phyloP scores from a whole-genome alignment of 345 rosid genomes.

The Passiflora organensis region DNA sequence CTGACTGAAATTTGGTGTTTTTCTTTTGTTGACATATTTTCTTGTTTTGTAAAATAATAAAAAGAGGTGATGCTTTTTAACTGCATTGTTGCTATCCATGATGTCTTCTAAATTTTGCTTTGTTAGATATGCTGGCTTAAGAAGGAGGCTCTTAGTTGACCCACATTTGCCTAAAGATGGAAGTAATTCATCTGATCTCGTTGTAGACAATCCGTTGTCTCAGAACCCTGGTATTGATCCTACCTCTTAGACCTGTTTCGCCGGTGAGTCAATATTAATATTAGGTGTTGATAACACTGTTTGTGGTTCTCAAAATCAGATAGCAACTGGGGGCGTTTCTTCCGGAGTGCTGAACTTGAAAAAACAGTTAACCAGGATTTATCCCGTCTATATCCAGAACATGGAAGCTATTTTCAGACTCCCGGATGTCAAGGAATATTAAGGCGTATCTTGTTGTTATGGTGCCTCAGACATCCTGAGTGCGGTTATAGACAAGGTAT shows the following conservation, averaged over 20 bases:
- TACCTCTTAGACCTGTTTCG: background rate
- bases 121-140: constrained; percentile 73
- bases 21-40: no score
- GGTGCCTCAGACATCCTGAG: constrained; percentile 95
- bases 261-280: background rate
- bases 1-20: no score
- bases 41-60: no score
- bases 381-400: constrained; percentile 89
- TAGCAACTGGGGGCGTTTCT: constrained; percentile 94
- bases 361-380: constrained; percentile 92
- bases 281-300: background rate
- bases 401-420: constrained; percentile 89
- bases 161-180: constrained; percentile 52
- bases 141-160: constrained; percentile 75
- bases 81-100: no score
- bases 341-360: constrained; percentile 88
- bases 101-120: background rate
- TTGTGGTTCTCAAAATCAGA: constrained; percentile 38
- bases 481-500: constrained; percentile 85
- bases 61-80: no score
- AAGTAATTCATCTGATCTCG: constrained; percentile 57
- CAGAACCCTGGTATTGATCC: constrained; percentile 80
- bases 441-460: constrained; percentile 74
- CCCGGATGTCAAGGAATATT: constrained; percentile 95
- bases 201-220: constrained; percentile 83